Evolutionary conservation across 768 basidiomycete species (phyloP).

Genomic region (Pisolithus albus): DNA sequence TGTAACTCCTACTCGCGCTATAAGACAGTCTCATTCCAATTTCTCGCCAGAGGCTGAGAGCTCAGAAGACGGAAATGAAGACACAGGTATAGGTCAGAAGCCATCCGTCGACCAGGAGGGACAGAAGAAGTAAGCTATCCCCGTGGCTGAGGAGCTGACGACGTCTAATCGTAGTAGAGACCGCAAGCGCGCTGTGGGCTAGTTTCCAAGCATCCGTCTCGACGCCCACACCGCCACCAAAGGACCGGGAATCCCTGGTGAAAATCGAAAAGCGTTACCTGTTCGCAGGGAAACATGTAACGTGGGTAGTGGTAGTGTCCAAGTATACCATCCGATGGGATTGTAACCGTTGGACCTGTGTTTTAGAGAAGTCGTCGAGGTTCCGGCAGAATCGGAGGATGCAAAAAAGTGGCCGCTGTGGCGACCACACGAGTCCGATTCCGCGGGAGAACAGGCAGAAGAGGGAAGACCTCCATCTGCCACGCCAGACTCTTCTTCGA

Average conservation of each 20-base stretch:
- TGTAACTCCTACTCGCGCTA: neutral
- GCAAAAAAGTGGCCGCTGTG: slow-evolving; percentile 70
- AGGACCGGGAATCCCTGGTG: slow-evolving; percentile 31
- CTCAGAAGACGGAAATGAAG: slow-evolving; percentile 35
- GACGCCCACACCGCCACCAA: slow-evolving; percentile 16
- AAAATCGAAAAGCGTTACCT: slow-evolving; percentile 64
- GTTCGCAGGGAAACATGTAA: slow-evolving; percentile 71
- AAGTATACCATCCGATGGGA: slow-evolving; percentile 2
- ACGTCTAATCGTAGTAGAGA: slow-evolving; percentile 32
- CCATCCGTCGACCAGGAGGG: slow-evolving; percentile 18
- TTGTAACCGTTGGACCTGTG: neutral
- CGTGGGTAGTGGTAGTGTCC: slow-evolving; percentile 40
- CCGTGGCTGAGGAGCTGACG: neutral
- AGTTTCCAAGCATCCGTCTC: slow-evolving; percentile 61
- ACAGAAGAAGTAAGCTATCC: slow-evolving; percentile 37
- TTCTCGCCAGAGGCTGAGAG: slow-evolving; percentile 29
- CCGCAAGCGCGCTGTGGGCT: slow-evolving; percentile 60
- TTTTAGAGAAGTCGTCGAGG: slow-evolving; percentile 65
- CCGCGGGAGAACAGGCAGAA: neutral
- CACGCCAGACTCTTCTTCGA: neutral
- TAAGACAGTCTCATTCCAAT: neutral
- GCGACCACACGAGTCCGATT: slow-evolving; percentile 15
- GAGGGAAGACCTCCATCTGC: slow-evolving; percentile 2
- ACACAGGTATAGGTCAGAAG: slow-evolving; percentile 29
- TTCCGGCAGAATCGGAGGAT: slow-evolving; percentile 64